phyloP scores from a whole-genome alignment of 202 grass and related monocot species.

The Musa balbisiana region DNA sequence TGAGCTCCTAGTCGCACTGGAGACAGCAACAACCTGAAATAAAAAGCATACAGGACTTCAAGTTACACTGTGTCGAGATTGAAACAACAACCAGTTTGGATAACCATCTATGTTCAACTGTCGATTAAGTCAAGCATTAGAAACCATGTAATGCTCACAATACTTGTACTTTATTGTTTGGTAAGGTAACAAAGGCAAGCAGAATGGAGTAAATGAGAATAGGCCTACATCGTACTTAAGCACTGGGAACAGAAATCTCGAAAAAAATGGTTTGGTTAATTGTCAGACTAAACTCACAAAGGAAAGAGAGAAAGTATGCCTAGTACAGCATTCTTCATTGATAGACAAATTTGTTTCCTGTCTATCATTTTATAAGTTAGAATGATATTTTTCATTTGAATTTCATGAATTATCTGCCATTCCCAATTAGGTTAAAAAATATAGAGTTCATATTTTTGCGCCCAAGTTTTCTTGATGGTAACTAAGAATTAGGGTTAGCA shows the following conservation, averaged over 20 bases:
- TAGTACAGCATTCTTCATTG: background rate
- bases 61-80: background rate
- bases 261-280: background rate
- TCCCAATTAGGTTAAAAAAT: background rate
- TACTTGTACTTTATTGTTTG: no score
- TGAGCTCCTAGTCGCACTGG: slow-evolving; percentile 54
- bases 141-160: no score
- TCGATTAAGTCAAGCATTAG: no score
- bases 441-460: background rate
- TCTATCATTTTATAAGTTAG: background rate
- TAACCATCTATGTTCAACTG: no score
- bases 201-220: background rate
- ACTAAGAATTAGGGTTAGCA: background rate
- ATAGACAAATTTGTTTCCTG: background rate
- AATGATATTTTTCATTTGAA: background rate
- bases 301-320: background rate
- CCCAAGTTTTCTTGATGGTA: background rate
- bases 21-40: slow-evolving; percentile 52
- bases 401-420: background rate
- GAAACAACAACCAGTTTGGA: background rate
- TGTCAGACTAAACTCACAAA: background rate
- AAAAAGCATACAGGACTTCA: background rate
- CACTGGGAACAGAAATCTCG: background rate
- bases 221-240: background rate
- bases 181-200: background rate